These are phyloP conservation scores for Mucuna pruriens DNA, from an alignment of 306 rosid species.

Conservation along the genomic window DNA sequence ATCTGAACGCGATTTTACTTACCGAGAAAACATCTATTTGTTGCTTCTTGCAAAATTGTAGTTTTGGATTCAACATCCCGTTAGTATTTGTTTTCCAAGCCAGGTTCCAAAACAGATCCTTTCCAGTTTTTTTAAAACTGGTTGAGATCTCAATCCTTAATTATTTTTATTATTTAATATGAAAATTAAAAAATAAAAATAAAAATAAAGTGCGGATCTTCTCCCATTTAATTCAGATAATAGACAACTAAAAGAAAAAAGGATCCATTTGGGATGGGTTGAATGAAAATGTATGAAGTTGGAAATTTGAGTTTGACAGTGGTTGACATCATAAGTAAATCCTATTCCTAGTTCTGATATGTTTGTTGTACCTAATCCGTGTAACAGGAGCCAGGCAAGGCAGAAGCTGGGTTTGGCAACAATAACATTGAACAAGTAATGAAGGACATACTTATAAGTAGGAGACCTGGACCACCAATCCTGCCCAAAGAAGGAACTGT, in stretches of 20 bases:
- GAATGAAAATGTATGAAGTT: neutral
- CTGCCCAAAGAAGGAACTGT: slow-evolving; percentile 35
- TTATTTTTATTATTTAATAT: no score
- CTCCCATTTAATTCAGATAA: neutral
- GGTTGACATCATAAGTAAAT: no score
- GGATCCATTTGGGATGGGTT: neutral
- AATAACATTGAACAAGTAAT: neutral
- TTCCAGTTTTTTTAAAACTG: no score
- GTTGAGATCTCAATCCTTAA: no score
- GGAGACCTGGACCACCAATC: slow-evolving; percentile 31
- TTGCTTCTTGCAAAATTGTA: neutral
- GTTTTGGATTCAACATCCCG: neutral
- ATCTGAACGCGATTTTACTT: neutral
- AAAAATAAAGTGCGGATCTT: no score
- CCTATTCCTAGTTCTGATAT: neutral
- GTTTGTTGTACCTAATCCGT: neutral
- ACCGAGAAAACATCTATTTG: neutral
- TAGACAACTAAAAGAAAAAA: neutral
- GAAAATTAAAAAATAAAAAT: no score
- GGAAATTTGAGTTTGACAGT: neutral
- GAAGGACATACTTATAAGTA: slow-evolving; percentile 23
- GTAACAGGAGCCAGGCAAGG: slow-evolving; percentile 40
- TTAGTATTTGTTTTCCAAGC: no score
- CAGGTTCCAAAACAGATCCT: no score
- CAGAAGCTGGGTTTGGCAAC: slow-evolving; percentile 28